Conservation (phyloP, 495 filamentous ascomycete genomes). For the Thermothielavioides terrestris region DNA sequence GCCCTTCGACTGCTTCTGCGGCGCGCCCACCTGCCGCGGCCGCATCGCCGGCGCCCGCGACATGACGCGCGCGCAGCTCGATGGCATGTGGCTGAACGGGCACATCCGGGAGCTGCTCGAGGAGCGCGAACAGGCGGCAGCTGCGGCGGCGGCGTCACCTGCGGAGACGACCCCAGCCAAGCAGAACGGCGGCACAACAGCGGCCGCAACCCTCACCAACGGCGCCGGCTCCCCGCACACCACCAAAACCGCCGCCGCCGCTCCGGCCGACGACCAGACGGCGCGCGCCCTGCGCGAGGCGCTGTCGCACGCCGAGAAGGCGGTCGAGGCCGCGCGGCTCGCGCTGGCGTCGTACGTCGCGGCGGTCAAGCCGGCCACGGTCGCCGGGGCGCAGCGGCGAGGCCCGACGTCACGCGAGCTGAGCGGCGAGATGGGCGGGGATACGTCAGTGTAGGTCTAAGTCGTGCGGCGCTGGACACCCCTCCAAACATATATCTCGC, state of each 20-base stretch:
- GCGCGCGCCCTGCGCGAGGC: conserved; percentile 26
- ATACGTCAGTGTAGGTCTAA: conserved; percentile 28
- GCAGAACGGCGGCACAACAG: not conserved
- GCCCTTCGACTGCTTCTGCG: conserved; percentile 60
- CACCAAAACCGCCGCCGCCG: not conserved
- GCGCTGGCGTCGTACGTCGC: conserved; percentile 29
- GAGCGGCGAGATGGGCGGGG: conserved; percentile 47
- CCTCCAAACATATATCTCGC: no score
- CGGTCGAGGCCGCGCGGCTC: conserved; percentile 27
- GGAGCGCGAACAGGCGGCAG: conserved; percentile 15
- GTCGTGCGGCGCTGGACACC: not conserved
- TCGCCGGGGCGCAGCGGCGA: conserved; percentile 23
- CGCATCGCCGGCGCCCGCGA: conserved; percentile 46
- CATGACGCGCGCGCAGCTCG: conserved; percentile 39
- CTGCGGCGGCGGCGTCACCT: not conserved
- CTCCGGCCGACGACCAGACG: conserved; percentile 8
- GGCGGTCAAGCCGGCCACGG: not conserved
- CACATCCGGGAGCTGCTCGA: conserved; percentile 46
- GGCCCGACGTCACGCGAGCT: conserved; percentile 42
- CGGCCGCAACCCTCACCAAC: conserved; percentile 6
- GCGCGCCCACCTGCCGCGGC: conserved; percentile 41
- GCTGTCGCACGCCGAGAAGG: conserved; percentile 31
- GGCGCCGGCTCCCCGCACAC: not conserved
- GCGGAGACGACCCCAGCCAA: no score
- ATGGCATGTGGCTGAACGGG: conserved; percentile 44